Percentiles rank a stretch among this genome's conserved stretches.
Conservation (phyloP, 257 asterid genomes). For the Nicotiana sylvestris region DNA sequence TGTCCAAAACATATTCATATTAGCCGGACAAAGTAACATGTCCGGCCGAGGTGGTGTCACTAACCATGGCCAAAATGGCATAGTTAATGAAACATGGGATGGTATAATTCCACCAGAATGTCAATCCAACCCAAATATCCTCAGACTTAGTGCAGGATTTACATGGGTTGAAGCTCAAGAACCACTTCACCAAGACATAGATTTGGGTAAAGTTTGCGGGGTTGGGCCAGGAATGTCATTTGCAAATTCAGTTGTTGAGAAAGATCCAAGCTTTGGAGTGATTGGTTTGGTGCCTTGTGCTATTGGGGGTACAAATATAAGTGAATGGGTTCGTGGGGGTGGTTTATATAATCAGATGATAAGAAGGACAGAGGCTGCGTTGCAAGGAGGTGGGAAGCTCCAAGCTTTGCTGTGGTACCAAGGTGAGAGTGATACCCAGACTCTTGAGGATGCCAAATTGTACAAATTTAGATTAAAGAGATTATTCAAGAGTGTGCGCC, state of each 20-base stretch:
- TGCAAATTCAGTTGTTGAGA: slow-evolving; percentile 29
- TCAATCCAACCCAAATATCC: slow-evolving; percentile 30
- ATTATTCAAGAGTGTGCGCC: slow-evolving; percentile 22
- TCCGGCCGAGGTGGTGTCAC: slow-evolving; percentile 77
- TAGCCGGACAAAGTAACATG: slow-evolving; percentile 94
- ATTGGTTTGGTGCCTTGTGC: slow-evolving; percentile 58
- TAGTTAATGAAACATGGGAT: slow-evolving; percentile 49
- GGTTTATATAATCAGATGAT: slow-evolving; percentile 22
- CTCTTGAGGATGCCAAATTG: slow-evolving; percentile 24
- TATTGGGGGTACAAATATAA: slow-evolving; percentile 30
- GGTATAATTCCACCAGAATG: slow-evolving; percentile 46
- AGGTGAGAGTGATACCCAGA: slow-evolving; percentile 37
- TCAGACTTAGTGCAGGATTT: slow-evolving; percentile 37
- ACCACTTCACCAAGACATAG: slow-evolving; percentile 80
- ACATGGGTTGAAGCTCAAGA: slow-evolving; percentile 64
- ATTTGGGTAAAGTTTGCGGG: slow-evolving; percentile 49
- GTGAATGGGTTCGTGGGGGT: slow-evolving; percentile 30
- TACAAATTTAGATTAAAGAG: slow-evolving; percentile 25
- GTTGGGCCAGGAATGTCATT: slow-evolving; percentile 89
- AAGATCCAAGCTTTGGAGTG: slow-evolving; percentile 39
- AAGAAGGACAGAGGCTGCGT: slow-evolving; percentile 29
- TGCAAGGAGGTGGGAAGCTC: slow-evolving; percentile 27
- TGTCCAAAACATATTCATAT: slow-evolving; percentile 48
- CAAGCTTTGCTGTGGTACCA: slow-evolving; percentile 39
- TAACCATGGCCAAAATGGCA: slow-evolving; percentile 18